Conservation (phyloP, 2,329 filamentous ascomycete genomes). For the Colletotrichum siamense region DNA sequence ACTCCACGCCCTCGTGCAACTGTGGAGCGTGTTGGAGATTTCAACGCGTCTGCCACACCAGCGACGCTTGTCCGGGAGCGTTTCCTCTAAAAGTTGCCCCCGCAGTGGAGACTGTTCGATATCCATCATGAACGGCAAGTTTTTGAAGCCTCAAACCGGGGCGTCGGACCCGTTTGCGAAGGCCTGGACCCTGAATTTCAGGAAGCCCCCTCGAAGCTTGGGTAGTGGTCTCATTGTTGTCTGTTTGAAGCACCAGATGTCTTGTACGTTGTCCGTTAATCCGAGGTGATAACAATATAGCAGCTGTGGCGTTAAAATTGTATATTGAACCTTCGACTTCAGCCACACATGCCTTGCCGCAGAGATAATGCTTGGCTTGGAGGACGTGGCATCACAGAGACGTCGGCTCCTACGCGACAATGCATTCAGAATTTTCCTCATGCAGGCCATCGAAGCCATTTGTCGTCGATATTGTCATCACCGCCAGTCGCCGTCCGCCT, state of each 20-base stretch:
- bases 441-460: not conserved
- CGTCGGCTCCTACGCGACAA: not conserved
- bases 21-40: slow-evolving; percentile 5
- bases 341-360: not conserved
- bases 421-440: not conserved
- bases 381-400: not conserved
- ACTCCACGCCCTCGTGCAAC: not conserved
- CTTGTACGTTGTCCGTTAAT: not conserved
- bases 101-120: slow-evolving; percentile 13
- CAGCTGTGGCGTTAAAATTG: not conserved
- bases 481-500: slow-evolving; percentile 6
- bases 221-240: not conserved
- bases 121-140: slow-evolving; percentile 11
- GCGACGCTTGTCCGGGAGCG: slow-evolving; percentile 8
- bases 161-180: not conserved
- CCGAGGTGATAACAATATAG: not conserved
- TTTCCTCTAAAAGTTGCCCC: not conserved
- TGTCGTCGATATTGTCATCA: not conserved
- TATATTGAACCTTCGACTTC: not conserved
- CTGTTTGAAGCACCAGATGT: not conserved
- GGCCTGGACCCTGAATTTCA: slow-evolving; percentile 15
- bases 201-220: not conserved
- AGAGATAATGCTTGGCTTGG: not conserved
- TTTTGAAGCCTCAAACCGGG: slow-evolving; percentile 17
- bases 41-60: not conserved